Base-by-base conservation (phyloP, 495 filamentous ascomycete genomes). In the Evernia prunastri region DNA sequence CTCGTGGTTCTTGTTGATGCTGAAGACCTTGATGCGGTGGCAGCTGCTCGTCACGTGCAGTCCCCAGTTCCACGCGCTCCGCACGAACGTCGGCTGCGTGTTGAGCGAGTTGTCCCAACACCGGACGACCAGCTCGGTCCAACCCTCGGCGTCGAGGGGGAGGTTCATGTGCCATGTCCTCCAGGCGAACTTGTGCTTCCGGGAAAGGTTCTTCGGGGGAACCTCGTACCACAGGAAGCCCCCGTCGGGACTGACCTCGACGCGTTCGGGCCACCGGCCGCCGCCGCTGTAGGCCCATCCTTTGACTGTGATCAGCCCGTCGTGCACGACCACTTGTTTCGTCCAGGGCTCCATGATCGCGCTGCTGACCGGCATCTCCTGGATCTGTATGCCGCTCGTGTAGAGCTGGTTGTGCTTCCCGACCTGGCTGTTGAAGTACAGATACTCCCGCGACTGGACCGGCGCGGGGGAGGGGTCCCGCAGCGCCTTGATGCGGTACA, bases 41-140 rank as follows among this genome's bases (percentile, higher is more conserved):
- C 81, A 83, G 6, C 81, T 85, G n/a, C 78, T 81, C 2, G 85
- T 88, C 33, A 89, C 86, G 72, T 88, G 85, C 18, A 88, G 74
- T 47, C 83, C 86, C 85, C 84, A 87, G 70, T 80, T 80, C 78
- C 78, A 78, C 7, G 76, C 71, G 0, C 74, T 71, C 56, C 76
- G 72, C 1, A 78, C 69, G 60, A 70, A 74, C 12, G 77, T 66
- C 7, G 76, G 76, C 59, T 79, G 75, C 1, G 77, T 78, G 42
- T 79, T 79, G 17, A 78, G 58, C 0, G 75, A 67, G 54, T 78
- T 78, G 54, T 79, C 77, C 77, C 77, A 79, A 63, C 73, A 76
- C 3, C 77, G 65, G 43, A 71, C 74, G 1, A 79, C 75, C 59
- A 79, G 72, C 64, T 79, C 76, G 35, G 77, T 71, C 77, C 77